Evolutionary conservation across 768 basidiomycete species (phyloP), one percentile per base, ranked within the genome.

Genomic region (Boletus pseudopeckii): DNA sequence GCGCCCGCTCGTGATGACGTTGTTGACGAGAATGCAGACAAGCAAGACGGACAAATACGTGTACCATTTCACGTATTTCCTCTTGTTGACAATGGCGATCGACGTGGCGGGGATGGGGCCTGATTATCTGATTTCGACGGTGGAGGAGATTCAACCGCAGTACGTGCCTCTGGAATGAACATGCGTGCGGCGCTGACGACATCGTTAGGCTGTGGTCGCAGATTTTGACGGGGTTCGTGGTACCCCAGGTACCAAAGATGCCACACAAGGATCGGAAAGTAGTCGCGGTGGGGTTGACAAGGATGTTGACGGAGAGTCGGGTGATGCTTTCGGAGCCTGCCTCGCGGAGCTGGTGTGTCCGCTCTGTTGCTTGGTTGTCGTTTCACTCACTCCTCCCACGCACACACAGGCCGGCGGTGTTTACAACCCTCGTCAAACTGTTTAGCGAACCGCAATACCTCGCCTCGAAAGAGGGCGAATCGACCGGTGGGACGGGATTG

Each of bases 1-100:
- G 69, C 86, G 85, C 57, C 83, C 83, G 9, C 73, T 90, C 20
- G 72, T 91, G 56, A 76, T 95, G 71, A 86, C 86, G 28, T 76
- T 98, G 9, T 76, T 98, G 33, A 95, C 84, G 4, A 80, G 95
- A 44, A 79, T 98, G 76, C 93, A 95, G 61, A 79, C 82, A 20
- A 90, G 81, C 73, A 93, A 93, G 71, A 96, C 94, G 18, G 88
- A 94, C 59, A 88, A 85, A 68, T 98, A 86, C 68, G 83, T 85
- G 8, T 90, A 92, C 68, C 78, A 84, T 45, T 88, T 98, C 66
- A 79, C 89, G 5, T 77, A 82, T 62, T 96, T 96, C 72, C 66
- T 95, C 57, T 72, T 88, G 30, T 90, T 84, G 70, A 75, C 79
- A 20, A 81, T 89, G 72, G 92, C 93, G 14, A 68, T 96, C 60